Evolutionary conservation across 768 basidiomycete species (phyloP).

Genomic region (Pleurotus sapidus): DNA sequence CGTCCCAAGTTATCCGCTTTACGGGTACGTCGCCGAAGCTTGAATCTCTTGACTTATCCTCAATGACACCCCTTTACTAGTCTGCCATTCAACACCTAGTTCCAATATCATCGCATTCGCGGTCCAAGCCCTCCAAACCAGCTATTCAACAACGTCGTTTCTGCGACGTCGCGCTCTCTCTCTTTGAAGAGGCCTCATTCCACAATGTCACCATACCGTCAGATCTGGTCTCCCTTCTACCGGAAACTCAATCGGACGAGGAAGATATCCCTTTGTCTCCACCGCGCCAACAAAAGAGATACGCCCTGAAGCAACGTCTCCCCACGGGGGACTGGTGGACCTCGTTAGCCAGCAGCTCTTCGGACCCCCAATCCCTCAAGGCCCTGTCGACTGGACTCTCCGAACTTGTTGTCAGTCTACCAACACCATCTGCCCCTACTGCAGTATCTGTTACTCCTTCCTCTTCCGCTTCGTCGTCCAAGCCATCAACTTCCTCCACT

Average conservation of each 20-base stretch:
- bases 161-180: conserved; percentile 67
- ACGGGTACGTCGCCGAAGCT: conserved; percentile 39
- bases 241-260: conserved; percentile 13
- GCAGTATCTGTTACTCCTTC: not conserved
- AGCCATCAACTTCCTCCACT: conserved; percentile 19
- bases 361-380: conserved; percentile 36
- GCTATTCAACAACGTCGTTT: conserved; percentile 72
- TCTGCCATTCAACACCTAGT: conserved; percentile 65
- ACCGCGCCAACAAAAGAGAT: conserved; percentile 43
- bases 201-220: conserved; percentile 42
- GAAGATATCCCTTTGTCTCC: conserved; percentile 15
- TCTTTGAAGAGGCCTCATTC: conserved; percentile 69
- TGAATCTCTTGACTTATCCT: too few species aligned
- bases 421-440: conserved; percentile 48
- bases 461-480: not conserved
- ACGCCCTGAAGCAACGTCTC: conserved; percentile 78
- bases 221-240: conserved; percentile 42
- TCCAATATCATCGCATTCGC: conserved; percentile 65
- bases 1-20: conserved; percentile 51
- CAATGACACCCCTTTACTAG: conserved; percentile 25
- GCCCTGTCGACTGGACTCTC: conserved; percentile 62
- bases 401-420: conserved; percentile 73
- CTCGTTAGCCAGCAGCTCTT: conserved; percentile 51
- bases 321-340: conserved; percentile 80
- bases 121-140: conserved; percentile 59